These are phyloP conservation scores for Coelastrella sp. DNA, from an alignment of 139 green algal genomes.

Conservation along the genomic window DNA sequence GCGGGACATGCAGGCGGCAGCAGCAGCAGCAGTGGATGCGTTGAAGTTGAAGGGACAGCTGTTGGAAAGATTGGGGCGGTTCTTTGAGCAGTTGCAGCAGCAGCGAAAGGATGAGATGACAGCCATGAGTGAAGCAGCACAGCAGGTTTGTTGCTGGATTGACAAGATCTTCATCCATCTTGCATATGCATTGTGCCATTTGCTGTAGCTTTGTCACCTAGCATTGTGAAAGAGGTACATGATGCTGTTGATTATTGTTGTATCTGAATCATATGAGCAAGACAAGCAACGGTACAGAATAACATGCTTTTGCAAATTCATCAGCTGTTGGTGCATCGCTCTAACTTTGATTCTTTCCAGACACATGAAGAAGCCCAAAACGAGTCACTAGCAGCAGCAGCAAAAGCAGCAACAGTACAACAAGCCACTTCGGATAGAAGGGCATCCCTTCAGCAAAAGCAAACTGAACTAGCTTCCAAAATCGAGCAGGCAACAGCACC, in stretches of 20 bases:
- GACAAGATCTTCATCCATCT: too few species aligned
- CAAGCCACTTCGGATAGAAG: background rate
- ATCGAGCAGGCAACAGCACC: background rate
- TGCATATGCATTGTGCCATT: too few species aligned
- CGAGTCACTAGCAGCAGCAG: background rate
- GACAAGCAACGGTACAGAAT: too few species aligned
- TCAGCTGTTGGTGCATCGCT: too few species aligned
- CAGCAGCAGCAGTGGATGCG: background rate
- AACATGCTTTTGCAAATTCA: too few species aligned
- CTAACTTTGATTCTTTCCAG: constrained; percentile 7
- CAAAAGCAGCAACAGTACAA: background rate
- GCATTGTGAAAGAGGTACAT: too few species aligned
- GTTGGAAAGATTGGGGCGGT: background rate
- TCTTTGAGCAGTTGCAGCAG: constrained; percentile 25
- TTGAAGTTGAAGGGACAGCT: background rate
- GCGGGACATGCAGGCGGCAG: background rate
- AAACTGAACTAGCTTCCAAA: constrained; percentile 24
- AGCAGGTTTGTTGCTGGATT: too few species aligned
- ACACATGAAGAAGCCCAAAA: background rate
- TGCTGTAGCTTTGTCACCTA: too few species aligned
- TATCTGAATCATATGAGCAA: too few species aligned
- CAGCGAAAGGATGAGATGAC: constrained; percentile 31
- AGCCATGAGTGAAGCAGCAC: constrained; percentile 31
- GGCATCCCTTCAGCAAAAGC: constrained; percentile 34
- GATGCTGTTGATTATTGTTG: too few species aligned